Conservation (phyloP, 2,329 filamentous ascomycete species). For the Colletotrichum liaoningense region DNA sequence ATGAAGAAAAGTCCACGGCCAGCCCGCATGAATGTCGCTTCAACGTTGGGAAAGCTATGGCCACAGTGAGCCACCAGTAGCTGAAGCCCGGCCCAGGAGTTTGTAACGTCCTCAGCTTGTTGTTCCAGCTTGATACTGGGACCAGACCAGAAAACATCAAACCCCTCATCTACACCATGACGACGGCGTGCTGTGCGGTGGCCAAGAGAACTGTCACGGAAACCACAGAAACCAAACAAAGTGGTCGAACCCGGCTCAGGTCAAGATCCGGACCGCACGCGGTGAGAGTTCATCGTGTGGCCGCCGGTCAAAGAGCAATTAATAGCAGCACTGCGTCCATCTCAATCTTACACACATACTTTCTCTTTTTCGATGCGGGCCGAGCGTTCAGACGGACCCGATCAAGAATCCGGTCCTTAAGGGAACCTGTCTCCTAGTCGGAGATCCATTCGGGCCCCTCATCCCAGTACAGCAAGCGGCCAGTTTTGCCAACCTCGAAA, state of each 20-base stretch:
- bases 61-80: background rate
- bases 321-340: slow-evolving; percentile 20
- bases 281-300: slow-evolving; percentile 21
- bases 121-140: background rate
- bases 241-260: slow-evolving; percentile 9
- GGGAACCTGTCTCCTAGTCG: slow-evolving; percentile 8
- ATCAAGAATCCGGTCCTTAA: background rate
- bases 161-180: background rate
- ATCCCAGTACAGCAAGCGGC: background rate
- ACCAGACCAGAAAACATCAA: background rate
- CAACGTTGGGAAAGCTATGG: slow-evolving; percentile 13
- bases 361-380: background rate
- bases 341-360: slow-evolving; percentile 7
- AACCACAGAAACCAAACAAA: slow-evolving; percentile 22
- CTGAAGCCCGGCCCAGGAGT: background rate
- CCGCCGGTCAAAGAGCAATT: slow-evolving; percentile 23
- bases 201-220: background rate
- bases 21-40: background rate
- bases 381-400: slow-evolving; percentile 19
- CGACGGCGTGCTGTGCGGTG: background rate
- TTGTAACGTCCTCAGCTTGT: background rate
- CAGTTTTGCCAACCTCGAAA: background rate
- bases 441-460: slow-evolving; percentile 5
- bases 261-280: slow-evolving; percentile 8
- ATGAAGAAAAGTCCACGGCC: background rate